Conservation (phyloP, 108 stramenopile species). For the Fragilariopsis cylindrus region DNA sequence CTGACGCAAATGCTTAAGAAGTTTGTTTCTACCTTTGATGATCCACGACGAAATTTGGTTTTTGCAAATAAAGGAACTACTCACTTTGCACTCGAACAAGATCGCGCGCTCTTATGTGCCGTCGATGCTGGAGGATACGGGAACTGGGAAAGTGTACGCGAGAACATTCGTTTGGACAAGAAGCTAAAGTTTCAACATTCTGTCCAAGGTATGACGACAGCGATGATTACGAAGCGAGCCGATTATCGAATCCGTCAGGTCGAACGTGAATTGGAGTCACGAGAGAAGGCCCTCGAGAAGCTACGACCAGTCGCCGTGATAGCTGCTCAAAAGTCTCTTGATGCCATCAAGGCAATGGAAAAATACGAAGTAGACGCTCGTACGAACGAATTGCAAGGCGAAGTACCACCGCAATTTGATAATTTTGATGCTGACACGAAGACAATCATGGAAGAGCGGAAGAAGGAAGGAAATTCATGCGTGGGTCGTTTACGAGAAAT, state of each 20-base stretch:
- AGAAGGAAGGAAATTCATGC: slow-evolving; percentile 61
- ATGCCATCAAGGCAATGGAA: slow-evolving; percentile 77
- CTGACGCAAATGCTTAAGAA: slow-evolving; percentile 65
- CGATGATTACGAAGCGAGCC: slow-evolving; percentile 79
- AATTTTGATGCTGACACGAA: slow-evolving; percentile 37
- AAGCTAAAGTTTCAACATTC: slow-evolving; percentile 82
- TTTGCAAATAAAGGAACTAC: slow-evolving; percentile 91
- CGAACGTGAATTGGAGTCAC: slow-evolving; percentile 85
- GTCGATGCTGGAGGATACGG: slow-evolving; percentile 87
- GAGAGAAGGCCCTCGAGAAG: slow-evolving; percentile 75
- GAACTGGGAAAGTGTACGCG: slow-evolving; percentile 84
- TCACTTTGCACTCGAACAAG: slow-evolving; percentile 85
- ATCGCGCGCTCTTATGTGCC: slow-evolving; percentile 84
- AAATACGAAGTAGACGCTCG: slow-evolving; percentile 70
- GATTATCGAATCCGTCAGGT: slow-evolving; percentile 91
- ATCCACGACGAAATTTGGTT: slow-evolving; percentile 79
- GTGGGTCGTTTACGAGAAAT: slow-evolving; percentile 75
- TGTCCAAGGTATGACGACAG: slow-evolving; percentile 86
- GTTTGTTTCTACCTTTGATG: slow-evolving; percentile 81
- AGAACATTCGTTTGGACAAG: slow-evolving; percentile 65
- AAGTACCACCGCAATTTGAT: slow-evolving; percentile 50
- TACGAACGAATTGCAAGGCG: slow-evolving; percentile 59
- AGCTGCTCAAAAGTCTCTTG: slow-evolving; percentile 76
- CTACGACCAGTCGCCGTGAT: slow-evolving; percentile 64
- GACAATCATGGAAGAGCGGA: slow-evolving; percentile 50